Evolutionary conservation across 345 rosid species (phyloP).

Genomic region (Erysimum cheiranthoides): DNA sequence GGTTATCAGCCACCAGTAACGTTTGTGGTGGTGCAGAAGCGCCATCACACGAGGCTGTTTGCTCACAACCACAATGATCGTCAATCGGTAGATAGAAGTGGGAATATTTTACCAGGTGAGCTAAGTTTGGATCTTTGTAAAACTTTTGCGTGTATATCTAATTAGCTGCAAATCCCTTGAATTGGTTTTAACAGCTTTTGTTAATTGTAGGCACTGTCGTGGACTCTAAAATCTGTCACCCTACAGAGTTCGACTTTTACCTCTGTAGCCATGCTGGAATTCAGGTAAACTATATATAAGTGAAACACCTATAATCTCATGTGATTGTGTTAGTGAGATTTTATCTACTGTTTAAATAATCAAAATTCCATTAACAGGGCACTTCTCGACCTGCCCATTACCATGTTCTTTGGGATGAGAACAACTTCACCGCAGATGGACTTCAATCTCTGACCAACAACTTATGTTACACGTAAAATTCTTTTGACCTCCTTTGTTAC

Average conservation of each 20-base stretch:
- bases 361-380: slow-evolving; percentile 55
- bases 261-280: slow-evolving; percentile 99
- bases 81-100: slow-evolving; percentile 81
- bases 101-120: slow-evolving; percentile 91
- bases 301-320: background rate
- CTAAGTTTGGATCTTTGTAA: background rate
- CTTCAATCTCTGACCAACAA: slow-evolving; percentile 91
- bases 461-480: slow-evolving; percentile 88
- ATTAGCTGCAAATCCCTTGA: background rate
- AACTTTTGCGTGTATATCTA: background rate
- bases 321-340: background rate
- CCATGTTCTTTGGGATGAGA: slow-evolving; percentile 99
- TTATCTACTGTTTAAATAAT: background rate
- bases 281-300: slow-evolving; percentile 54
- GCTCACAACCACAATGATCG: slow-evolving; percentile 82
- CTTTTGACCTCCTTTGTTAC: background rate
- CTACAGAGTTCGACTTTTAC: slow-evolving; percentile 95
- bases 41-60: slow-evolving; percentile 97
- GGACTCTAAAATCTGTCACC: slow-evolving; percentile 98
- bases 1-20: slow-evolving; percentile 99
- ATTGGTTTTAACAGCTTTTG: background rate
- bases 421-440: slow-evolving; percentile 93
- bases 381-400: slow-evolving; percentile 98
- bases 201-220: slow-evolving; percentile 81
- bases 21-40: slow-evolving; percentile 98